Percentiles rank a stretch among this genome's conserved stretches.
phyloP scores from a whole-genome alignment of 2,329 filamentous ascomycete genomes.

The Trichoderma sp. region DNA sequence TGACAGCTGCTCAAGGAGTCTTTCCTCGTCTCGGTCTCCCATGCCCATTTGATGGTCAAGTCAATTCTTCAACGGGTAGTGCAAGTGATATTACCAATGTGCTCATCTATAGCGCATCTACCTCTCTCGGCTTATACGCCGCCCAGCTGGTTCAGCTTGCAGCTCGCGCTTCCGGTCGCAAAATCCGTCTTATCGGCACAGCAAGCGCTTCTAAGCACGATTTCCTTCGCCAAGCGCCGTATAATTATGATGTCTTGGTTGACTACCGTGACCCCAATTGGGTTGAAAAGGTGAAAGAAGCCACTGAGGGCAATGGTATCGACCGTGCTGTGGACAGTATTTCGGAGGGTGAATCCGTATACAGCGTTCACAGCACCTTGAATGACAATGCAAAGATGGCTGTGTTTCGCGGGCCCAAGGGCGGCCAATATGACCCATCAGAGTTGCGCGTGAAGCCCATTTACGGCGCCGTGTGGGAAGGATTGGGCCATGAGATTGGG shows the following conservation, averaged over 20 bases:
- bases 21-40: slow-evolving; percentile 38
- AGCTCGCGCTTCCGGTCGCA: slow-evolving; percentile 11
- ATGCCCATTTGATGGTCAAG: slow-evolving; percentile 31
- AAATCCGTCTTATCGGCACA: slow-evolving; percentile 30
- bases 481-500: slow-evolving; percentile 38
- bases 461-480: slow-evolving; percentile 45
- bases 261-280: slow-evolving; percentile 39
- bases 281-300: slow-evolving; percentile 31
- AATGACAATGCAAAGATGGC: slow-evolving; percentile 27
- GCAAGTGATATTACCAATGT: slow-evolving; percentile 18
- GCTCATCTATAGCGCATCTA: slow-evolving; percentile 36
- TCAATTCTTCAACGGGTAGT: not conserved
- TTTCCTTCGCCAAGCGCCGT: slow-evolving; percentile 34
- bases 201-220: slow-evolving; percentile 30
- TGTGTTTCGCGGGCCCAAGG: slow-evolving; percentile 27
- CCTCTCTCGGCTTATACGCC: slow-evolving; percentile 34
- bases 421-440: slow-evolving; percentile 27
- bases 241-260: slow-evolving; percentile 38
- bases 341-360: slow-evolving; percentile 39
- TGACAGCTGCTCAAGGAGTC: slow-evolving; percentile 44
- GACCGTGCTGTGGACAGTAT: slow-evolving; percentile 41
- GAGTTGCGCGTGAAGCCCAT: slow-evolving; percentile 33
- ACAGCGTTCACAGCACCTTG: slow-evolving; percentile 30
- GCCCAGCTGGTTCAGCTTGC: slow-evolving; percentile 31
- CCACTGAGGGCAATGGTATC: slow-evolving; percentile 30